These are phyloP conservation scores for Aspergillus novoparasiticus DNA, from an alignment of 2,329 filamentous ascomycete genomes.

Conservation along the genomic window DNA sequence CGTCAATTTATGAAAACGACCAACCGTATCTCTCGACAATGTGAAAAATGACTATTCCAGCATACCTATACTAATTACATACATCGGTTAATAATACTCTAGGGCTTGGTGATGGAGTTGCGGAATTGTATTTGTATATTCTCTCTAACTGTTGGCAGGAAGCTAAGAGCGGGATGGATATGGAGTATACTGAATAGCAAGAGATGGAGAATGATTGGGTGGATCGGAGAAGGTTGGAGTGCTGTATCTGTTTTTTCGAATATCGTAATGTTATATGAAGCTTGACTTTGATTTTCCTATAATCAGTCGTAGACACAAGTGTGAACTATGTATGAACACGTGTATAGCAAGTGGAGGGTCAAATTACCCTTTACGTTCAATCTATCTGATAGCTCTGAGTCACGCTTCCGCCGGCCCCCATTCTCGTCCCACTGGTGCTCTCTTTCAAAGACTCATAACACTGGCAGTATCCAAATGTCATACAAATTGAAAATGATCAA, in stretches of 20 bases:
- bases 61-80: background rate
- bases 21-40: background rate
- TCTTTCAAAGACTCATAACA: background rate
- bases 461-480: background rate
- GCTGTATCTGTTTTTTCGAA: background rate
- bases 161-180: background rate
- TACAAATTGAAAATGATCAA: background rate
- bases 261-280: constrained; percentile 3
- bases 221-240: background rate
- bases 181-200: background rate
- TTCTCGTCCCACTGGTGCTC: background rate
- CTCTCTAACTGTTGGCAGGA: background rate
- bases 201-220: background rate
- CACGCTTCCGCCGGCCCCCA: background rate
- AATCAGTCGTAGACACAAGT: background rate
- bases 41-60: background rate
- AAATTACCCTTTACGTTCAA: background rate
- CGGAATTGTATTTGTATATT: background rate
- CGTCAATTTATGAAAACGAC: background rate
- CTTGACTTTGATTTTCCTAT: background rate
- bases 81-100: background rate
- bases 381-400: background rate
- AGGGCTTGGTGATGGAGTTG: background rate
- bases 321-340: background rate
- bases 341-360: background rate